Conservation (phyloP, 306 rosid species). For the Morella rubra region DNA sequence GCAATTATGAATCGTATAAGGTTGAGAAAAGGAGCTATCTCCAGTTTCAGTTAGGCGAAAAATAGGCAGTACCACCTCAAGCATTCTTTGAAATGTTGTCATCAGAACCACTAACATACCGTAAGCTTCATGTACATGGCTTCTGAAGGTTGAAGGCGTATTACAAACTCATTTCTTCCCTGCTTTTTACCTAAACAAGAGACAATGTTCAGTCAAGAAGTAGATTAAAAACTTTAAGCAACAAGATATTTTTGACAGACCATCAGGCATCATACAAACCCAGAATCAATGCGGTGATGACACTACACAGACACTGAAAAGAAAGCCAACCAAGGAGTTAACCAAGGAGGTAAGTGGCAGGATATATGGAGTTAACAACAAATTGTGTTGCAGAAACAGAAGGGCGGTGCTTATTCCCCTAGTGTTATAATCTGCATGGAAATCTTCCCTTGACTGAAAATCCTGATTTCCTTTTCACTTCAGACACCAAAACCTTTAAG, state of each 20-base stretch:
- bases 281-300: background rate
- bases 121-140: conserved; percentile 92
- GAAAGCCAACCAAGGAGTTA: background rate
- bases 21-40: no score
- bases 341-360: background rate
- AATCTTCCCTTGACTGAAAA: conserved; percentile 6
- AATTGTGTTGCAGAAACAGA: conserved; percentile 7
- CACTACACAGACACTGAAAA: background rate
- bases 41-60: background rate
- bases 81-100: conserved; percentile 4
- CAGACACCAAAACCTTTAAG: background rate
- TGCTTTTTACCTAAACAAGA: conserved; percentile 71
- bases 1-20: no score
- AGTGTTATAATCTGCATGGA: conserved; percentile 5
- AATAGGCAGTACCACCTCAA: background rate
- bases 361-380: background rate
- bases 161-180: conserved; percentile 91
- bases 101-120: conserved; percentile 41
- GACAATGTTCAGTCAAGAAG: conserved; percentile 3
- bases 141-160: conserved; percentile 80
- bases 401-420: conserved; percentile 6
- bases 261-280: conserved; percentile 3
- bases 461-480: background rate
- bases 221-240: background rate
- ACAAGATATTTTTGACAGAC: conserved; percentile 11